Percentiles rank a stretch among this genome's conserved stretches.
phyloP scores from a whole-genome alignment of 495 filamentous ascomycete genomes.

The Podospora conica region DNA sequence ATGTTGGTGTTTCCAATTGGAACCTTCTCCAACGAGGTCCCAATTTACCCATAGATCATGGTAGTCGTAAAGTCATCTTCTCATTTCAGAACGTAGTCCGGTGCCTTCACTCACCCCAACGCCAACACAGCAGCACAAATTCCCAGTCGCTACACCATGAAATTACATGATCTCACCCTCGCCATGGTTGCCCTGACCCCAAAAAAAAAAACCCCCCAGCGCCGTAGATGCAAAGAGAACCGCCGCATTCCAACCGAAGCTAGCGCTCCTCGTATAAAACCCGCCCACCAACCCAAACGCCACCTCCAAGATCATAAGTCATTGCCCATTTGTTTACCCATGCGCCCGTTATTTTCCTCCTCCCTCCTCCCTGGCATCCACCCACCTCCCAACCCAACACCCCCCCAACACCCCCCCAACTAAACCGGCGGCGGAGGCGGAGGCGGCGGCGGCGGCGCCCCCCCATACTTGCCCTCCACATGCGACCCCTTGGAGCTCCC shows the following conservation, averaged over 20 bases:
- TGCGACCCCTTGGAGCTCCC: conserved; percentile 25
- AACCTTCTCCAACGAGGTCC: background rate
- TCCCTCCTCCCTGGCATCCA: background rate
- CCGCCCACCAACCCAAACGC: background rate
- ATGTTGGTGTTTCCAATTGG: background rate
- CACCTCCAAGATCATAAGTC: background rate
- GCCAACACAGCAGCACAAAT: background rate
- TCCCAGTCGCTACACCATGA: background rate
- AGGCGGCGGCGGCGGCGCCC: background rate
- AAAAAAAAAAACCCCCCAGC: background rate
- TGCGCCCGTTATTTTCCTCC: background rate
- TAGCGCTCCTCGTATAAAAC: background rate
- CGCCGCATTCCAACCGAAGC: background rate
- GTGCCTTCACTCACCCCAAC: background rate
- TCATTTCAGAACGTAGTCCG: background rate
- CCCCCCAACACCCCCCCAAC: background rate
- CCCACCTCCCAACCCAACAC: background rate
- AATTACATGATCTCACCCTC: background rate
- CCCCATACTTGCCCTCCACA: conserved; percentile 4
- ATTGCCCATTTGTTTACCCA: background rate
- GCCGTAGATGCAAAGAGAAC: background rate
- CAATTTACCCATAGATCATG: background rate
- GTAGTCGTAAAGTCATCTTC: background rate
- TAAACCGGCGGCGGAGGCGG: background rate
- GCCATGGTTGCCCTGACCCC: background rate